Base-by-base conservation (phyloP, 108 stramenopile genomes). In the Craspedostauros australis region DNA sequence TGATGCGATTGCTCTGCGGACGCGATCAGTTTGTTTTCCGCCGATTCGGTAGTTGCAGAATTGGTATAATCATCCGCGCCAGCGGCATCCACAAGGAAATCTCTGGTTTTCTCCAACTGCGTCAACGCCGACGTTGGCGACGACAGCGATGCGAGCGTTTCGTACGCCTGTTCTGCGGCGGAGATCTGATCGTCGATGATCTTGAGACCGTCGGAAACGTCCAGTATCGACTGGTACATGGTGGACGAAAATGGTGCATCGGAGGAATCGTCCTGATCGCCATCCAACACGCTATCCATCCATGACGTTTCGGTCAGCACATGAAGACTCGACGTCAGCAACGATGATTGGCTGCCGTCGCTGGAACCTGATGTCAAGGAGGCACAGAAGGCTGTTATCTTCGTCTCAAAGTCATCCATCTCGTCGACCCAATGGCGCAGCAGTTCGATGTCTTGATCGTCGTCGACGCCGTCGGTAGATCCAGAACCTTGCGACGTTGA, bases 371-470 rank as follows among this genome's bases (percentile, higher is more conserved):
- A 20, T 20, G 38, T 36, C 19, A 67, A 21, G 15, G 65, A 47
- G 22, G 68, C 66, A 45, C 62, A 49, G 30, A 84, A 70, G 5
- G 32, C 45, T 4, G 42, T 32, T 6, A 88, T 76, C 37, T 77
- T 68, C 5, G 37, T 29, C 59, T 84, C 75, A 54, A 88, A 84
- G 7, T 40, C 45, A 64, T 81, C 77, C 8, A 88, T 38, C 50
- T 88, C 86, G 24, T 81, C 72, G 41, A 88, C 66, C 82, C 82
- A 88, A 62, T 88, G 86, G 39, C 40, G 20, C 30, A 83, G 57
- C 28, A 88, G 29, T 54, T 81, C 68, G 39, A 73, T 39, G 36
- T 82, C 67, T 19, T 74, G 60, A 19, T 82, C 67, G 26, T 72
- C 61, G 29, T 44, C 23, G n/a, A n/a, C n/a, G n/a, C n/a, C n/a